phyloP scores from a whole-genome alignment of 352 stramenopile genomes.

The Phytophthora capsici region DNA sequence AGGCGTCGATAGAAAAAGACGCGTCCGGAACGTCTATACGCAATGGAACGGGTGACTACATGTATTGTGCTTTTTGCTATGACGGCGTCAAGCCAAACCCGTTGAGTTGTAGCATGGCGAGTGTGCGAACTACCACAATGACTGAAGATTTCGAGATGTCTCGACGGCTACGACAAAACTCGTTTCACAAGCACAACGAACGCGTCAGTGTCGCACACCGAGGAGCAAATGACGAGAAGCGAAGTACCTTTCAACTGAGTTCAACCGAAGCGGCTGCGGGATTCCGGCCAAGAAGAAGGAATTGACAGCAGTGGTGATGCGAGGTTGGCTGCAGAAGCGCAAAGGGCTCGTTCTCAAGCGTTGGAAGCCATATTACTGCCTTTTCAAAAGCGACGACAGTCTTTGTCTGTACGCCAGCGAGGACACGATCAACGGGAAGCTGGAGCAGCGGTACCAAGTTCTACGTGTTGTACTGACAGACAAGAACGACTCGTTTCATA shows the following conservation, averaged over 20 bases:
- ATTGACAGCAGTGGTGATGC: conserved; percentile 37
- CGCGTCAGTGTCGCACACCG: conserved; percentile 3
- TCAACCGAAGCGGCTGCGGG: conserved; percentile 27
- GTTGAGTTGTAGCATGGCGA: conserved; percentile 29
- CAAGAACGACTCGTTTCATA: conserved; percentile 56
- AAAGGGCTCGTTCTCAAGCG: conserved; percentile 62
- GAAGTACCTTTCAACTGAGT: conserved; percentile 19
- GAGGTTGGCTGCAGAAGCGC: conserved; percentile 60
- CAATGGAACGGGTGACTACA: conserved; percentile 14
- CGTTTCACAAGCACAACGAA: conserved; percentile 11
- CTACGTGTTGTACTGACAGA: conserved; percentile 55
- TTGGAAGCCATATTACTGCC: conserved; percentile 63
- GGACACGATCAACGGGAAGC: conserved; percentile 56
- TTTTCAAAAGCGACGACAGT: conserved; percentile 59
- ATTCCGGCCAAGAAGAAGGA: conserved; percentile 39
- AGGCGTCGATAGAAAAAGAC: conserved; percentile 3
- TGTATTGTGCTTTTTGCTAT: conserved; percentile 33
- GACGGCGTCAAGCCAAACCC: conserved; percentile 20
- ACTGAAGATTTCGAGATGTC: conserved; percentile 52
- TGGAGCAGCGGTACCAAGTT: conserved; percentile 57
- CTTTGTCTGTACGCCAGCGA: conserved; percentile 65
- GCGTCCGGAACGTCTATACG: not conserved
- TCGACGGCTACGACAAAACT: conserved; percentile 23
- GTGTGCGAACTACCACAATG: conserved; percentile 29
- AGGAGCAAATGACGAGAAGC: not conserved